Evolutionary conservation across 2,329 filamentous ascomycete genomes (phyloP).

Genomic region (Thermoascus crustaceus): DNA sequence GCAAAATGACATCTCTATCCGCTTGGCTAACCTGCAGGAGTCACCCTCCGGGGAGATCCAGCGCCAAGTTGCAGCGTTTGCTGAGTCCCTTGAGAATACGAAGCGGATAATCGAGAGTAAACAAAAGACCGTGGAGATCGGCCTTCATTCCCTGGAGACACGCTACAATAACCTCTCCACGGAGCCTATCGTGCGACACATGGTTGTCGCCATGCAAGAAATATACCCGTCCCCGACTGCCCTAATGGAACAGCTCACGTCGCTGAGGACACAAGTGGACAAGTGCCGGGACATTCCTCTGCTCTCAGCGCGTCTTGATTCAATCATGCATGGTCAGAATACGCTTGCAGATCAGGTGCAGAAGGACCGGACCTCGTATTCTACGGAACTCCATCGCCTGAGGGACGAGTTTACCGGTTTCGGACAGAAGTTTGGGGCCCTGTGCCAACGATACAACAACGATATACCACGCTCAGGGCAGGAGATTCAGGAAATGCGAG

Average conservation of each 20-base stretch:
- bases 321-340: conserved; percentile 1
- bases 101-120: conserved; percentile 6
- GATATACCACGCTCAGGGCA: background rate
- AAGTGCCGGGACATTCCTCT: conserved; percentile 4
- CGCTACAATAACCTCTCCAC: conserved; percentile 45
- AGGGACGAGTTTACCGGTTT: no score
- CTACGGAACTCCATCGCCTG: background rate
- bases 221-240: conserved; percentile 26
- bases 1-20: no score
- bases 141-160: conserved; percentile 34
- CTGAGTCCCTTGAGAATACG: conserved; percentile 3
- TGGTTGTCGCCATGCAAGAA: conserved; percentile 26
- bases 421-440: no score
- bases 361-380: background rate
- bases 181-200: conserved; percentile 26
- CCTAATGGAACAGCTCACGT: conserved; percentile 14
- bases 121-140: conserved; percentile 12
- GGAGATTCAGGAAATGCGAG: conserved; percentile 6
- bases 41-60: background rate
- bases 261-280: conserved; percentile 11
- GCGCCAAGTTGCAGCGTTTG: conserved; percentile 3
- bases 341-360: background rate
- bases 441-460: conserved; percentile 1
- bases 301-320: conserved; percentile 4
- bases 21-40: no score